Percentiles rank a stretch among this genome's conserved stretches.
phyloP scores from a whole-genome alignment of 371 early-diverging fungal species.

The Gilbertella persicaria region DNA sequence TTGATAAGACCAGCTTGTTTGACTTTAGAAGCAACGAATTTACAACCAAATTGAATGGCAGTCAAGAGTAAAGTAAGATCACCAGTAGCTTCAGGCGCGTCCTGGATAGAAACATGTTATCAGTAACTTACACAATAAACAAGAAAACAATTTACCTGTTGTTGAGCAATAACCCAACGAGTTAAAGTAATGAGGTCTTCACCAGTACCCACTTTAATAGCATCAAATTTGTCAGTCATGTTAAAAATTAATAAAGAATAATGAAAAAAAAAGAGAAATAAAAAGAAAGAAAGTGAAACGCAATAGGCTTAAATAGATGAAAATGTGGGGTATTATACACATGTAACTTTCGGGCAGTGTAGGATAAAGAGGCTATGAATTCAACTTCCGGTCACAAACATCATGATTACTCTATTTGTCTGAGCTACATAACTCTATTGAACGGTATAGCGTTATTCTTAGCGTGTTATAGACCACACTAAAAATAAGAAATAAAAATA shows the following conservation, averaged over 20 bases:
- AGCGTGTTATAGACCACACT: too few species aligned
- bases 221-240: slow-evolving; percentile 35
- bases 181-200: slow-evolving; percentile 95
- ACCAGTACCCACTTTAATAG: slow-evolving; percentile 47
- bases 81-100: slow-evolving; percentile 86
- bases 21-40: slow-evolving; percentile 95
- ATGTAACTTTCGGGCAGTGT: too few species aligned
- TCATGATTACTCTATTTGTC: too few species aligned
- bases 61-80: slow-evolving; percentile 91
- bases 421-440: too few species aligned
- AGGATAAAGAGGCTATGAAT: too few species aligned
- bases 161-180: slow-evolving; percentile 89
- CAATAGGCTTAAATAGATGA: neutral
- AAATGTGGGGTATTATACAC: too few species aligned
- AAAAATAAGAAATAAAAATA: neutral
- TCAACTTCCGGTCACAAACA: too few species aligned
- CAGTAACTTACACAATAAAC: too few species aligned
- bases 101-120: slow-evolving; percentile 21
- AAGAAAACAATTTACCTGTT: slow-evolving; percentile 56
- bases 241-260: slow-evolving; percentile 1
- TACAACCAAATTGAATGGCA: slow-evolving; percentile 94
- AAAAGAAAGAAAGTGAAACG: neutral
- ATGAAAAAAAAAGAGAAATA: slow-evolving; percentile 8
- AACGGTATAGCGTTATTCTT: too few species aligned
- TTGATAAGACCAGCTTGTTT: slow-evolving; percentile 95